Base-by-base conservation (phyloP, 306 rosid species). In the Rosa rugosa region DNA sequence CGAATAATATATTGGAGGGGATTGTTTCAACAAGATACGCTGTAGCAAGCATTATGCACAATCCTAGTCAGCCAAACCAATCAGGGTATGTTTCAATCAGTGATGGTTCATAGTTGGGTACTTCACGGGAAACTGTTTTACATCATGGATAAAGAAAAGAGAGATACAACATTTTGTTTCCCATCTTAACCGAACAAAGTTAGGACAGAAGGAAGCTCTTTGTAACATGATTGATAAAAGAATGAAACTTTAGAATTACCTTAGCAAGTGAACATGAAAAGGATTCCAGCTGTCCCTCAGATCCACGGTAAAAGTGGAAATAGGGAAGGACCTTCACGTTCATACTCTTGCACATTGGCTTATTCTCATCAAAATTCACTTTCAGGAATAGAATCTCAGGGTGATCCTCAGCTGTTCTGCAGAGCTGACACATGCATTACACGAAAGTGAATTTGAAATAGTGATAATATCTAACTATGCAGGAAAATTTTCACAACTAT, bases 221-320 rank as follows among this genome's bases (percentile, higher is more conserved):
- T 64, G 7, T 18, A 67, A 66, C 47, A 36, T 38, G 23, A 66
- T 5, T 31, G 50, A 42, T 5, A 56, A 6, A 59, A 23, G 34
- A 57, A 45, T 57, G 38, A 17, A 34, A 6, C n/a, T 47, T 34
- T 14, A 41, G 22, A 46, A 46, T 60, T 86, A 96, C 99, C 97
- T 96, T 96, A 59, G 97, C 97, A 59, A 96, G 99, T 67, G 98
- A 96, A 86, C 99, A 96, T 12, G 98, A 96, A 87, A 96, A 96
- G 40, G 99, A 83, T 80, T 96, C 98, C 71, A 93, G 85, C 79
- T 89, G 96, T 49, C 99, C 97, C 31, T 93, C 96, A 20, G 98
- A 97, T 75, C 97, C 99, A 69, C 98, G 95, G 81, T 96, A 96
- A 66, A 96, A 96, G 83, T 93, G 99, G 90, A 96, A 96, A 81